These are phyloP conservation scores for Begonia fuchsioides DNA, from an alignment of 306 rosid genomes.

Conservation along the genomic window DNA sequence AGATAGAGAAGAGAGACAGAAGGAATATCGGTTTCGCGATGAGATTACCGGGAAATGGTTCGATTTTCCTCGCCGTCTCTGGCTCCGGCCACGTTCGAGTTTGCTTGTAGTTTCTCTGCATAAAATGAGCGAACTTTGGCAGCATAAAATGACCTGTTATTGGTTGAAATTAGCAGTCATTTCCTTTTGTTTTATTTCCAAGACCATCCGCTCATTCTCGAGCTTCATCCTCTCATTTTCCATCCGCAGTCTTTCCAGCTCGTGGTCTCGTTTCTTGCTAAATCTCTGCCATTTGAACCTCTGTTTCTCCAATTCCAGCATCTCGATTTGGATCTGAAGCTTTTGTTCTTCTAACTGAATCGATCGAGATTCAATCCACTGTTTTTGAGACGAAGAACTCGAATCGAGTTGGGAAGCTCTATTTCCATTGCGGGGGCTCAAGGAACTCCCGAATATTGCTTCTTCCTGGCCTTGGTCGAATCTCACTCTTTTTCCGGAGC, in stretches of 20 bases:
- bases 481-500: constrained; percentile 39
- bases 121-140: not conserved
- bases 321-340: constrained; percentile 59
- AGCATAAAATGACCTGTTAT: constrained; percentile 11
- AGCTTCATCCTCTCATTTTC: constrained; percentile 78
- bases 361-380: constrained; percentile 55
- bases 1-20: no score
- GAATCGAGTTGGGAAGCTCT: constrained; percentile 30
- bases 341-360: constrained; percentile 74
- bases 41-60: not conserved
- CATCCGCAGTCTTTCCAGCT: constrained; percentile 69
- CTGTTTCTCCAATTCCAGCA: constrained; percentile 70
- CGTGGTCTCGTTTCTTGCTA: constrained; percentile 64
- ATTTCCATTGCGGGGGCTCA: constrained; percentile 34
- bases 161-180: constrained; percentile 34
- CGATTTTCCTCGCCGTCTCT: not conserved
- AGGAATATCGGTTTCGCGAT: no score
- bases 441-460: constrained; percentile 25
- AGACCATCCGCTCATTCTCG: constrained; percentile 55
- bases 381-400: constrained; percentile 48
- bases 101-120: not conserved
- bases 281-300: constrained; percentile 70
- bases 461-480: constrained; percentile 37
- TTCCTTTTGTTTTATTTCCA: constrained; percentile 62
- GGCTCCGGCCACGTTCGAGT: not conserved